These are phyloP conservation scores for Flaveria floridana DNA, from an alignment of 140 eudicot genomes.

Conservation along the genomic window DNA sequence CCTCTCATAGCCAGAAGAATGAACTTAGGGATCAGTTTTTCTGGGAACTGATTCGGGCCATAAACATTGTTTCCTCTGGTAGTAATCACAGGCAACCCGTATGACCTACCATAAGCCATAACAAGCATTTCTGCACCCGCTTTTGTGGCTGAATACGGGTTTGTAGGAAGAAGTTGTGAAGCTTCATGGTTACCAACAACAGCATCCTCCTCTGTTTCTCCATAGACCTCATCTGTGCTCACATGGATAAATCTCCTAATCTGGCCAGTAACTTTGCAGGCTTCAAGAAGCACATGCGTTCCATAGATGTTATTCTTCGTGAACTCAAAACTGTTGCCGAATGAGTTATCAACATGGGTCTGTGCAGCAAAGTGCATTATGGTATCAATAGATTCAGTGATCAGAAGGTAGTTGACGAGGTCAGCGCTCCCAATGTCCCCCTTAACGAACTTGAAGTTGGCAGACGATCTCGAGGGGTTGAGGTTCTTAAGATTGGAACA, in stretches of 20 bases:
- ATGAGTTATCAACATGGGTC: constrained; percentile 92
- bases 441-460: constrained; percentile 75
- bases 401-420: constrained; percentile 71
- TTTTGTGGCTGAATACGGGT: constrained; percentile 93
- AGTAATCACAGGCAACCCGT: constrained; percentile 89
- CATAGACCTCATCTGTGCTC: constrained; percentile 96
- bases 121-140: constrained; percentile 99
- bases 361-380: constrained; percentile 96
- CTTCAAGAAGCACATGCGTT: constrained; percentile 84
- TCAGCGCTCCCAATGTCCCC: constrained; percentile 89
- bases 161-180: constrained; percentile 93
- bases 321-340: constrained; percentile 95
- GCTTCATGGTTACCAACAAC: constrained; percentile 97
- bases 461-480: constrained; percentile 62
- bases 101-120: constrained; percentile 94
- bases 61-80: constrained; percentile 95
- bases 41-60: constrained; percentile 94
- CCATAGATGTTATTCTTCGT: constrained; percentile 86
- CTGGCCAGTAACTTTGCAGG: constrained; percentile 88
- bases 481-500: constrained; percentile 78
- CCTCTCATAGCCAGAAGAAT: constrained; percentile 93
- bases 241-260: constrained; percentile 78
- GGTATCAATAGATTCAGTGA: constrained; percentile 73
- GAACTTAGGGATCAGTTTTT: constrained; percentile 86
- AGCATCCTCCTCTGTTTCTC: constrained; percentile 98